phyloP scores from a whole-genome alignment of 495 filamentous ascomycete species.

The Viridothelium virens region DNA sequence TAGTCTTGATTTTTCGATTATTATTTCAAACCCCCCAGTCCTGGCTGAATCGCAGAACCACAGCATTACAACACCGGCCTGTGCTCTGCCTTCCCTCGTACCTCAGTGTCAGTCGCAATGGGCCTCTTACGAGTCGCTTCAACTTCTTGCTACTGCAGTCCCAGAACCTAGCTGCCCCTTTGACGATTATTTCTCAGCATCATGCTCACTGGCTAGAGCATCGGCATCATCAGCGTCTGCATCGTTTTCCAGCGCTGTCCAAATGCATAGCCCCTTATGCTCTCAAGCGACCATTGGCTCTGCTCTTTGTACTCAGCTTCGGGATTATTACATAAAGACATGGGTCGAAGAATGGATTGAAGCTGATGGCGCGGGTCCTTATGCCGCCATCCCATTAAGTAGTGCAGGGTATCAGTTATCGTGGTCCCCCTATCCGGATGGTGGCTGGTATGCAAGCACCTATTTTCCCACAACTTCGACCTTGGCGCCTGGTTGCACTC shows the following conservation, averaged over 20 bases:
- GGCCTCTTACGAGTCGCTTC: neutral
- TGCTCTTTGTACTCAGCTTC: neutral
- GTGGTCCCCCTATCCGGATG: neutral
- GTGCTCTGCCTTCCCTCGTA: neutral
- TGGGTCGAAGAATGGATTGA: neutral
- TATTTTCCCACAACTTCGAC: slow-evolving; percentile 10
- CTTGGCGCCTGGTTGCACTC: slow-evolving; percentile 14
- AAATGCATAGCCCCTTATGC: neutral
- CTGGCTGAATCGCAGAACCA: neutral
- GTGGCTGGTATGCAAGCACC: neutral
- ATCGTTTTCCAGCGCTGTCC: neutral
- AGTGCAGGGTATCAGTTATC: neutral
- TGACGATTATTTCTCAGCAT: neutral
- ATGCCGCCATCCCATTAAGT: neutral
- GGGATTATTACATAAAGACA: neutral
- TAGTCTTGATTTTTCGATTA: neutral
- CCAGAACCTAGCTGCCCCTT: neutral
- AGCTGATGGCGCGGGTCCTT: neutral
- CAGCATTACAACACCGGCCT: neutral
- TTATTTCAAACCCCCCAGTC: neutral
- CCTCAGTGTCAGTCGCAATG: neutral
- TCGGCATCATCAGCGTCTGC: neutral
- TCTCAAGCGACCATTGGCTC: neutral
- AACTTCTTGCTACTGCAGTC: neutral
- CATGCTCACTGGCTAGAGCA: neutral